Base-by-base conservation (phyloP, 164 flowering plant genomes). In the Brasenia schreberi region DNA sequence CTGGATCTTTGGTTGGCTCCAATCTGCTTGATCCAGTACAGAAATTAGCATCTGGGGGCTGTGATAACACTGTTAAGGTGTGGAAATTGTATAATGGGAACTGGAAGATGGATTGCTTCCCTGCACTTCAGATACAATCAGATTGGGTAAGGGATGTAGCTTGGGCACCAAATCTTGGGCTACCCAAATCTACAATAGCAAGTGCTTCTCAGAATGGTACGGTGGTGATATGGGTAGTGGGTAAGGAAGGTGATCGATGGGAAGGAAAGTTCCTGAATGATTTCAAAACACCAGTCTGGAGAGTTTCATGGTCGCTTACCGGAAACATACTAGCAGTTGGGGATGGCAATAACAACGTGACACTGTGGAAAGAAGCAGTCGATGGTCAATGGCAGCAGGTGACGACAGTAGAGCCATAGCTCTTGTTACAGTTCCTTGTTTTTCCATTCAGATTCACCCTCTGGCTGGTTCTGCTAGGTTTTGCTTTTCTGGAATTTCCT, bases 61-160 rank as follows among this genome's bases (percentile, higher is more conserved):
- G 85, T 68, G 83, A 82, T 65, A 82, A 71, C 42, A 80, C 79
- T 1, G 73, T 82, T 10, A 82, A 78, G 71, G 76, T 80, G 59
- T 82, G 81, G 85, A 82, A 80, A 65, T 77, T 80, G 11, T 60
- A 63, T 44, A 76, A 78, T 61, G 83, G 82, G 65, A 18, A 11
- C 7, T 81, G 84, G 84, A 81, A 79, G 67, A 70, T 81, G 84
- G 84, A 81, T 63, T 81, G 82, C 68, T 81, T 81, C 62, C 83
- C 85, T 5, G 81, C 83, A 27, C 80, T 82, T 18, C 85, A 80
- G 42, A 76, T 69, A 77, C 83, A 81, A 52, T 62, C 74, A 3
- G 83, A 82, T 59, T 79, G 85, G 83, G 85, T 82, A 2, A 72
- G 83, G 68, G 85, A 80, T 59, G 83, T 82, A 19, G 83, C 83